These are phyloP conservation scores for Thelonectria rubi DNA, from an alignment of 2,329 filamentous ascomycete genomes.

Conservation along the genomic window DNA sequence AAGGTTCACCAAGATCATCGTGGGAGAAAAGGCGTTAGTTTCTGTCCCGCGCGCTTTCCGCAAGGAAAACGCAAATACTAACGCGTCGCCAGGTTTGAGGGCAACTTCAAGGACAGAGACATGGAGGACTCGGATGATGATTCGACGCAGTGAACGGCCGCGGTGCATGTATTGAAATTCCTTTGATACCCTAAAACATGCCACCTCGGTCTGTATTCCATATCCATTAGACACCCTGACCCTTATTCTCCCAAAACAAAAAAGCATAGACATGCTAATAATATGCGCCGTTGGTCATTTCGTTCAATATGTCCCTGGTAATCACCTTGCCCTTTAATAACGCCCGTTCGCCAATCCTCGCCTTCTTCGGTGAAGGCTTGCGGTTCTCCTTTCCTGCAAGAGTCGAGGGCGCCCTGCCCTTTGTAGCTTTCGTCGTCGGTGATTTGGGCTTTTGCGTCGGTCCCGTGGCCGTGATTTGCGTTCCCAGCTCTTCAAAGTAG, in stretches of 20 bases:
- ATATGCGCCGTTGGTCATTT: slow-evolving; percentile 62
- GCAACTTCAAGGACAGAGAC: slow-evolving; percentile 40
- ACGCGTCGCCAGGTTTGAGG: slow-evolving; percentile 46
- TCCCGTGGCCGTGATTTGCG: slow-evolving; percentile 55
- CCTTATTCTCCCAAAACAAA: slow-evolving; percentile 26
- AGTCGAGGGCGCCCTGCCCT: slow-evolving; percentile 26
- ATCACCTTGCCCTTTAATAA: slow-evolving; percentile 74
- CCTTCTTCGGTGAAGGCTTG: slow-evolving; percentile 60
- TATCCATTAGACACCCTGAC: slow-evolving; percentile 16
- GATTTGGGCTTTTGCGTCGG: slow-evolving; percentile 43
- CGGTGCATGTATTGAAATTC: slow-evolving; percentile 27
- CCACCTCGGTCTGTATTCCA: slow-evolving; percentile 6
- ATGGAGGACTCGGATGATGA: slow-evolving; percentile 38
- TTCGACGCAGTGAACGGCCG: slow-evolving; percentile 24
- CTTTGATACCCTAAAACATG: slow-evolving; percentile 25
- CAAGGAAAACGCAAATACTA: neutral
- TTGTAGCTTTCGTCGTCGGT: slow-evolving; percentile 44
- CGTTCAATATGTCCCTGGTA: slow-evolving; percentile 81
- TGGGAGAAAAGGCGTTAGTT: slow-evolving; percentile 61
- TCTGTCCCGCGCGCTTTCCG: neutral
- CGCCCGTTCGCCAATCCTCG: slow-evolving; percentile 67
- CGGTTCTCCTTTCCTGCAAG: slow-evolving; percentile 55
- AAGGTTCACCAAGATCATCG: slow-evolving; percentile 65
- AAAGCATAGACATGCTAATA: slow-evolving; percentile 42
- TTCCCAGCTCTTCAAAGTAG: slow-evolving; percentile 67